Evolutionary conservation across 2,329 filamentous ascomycete genomes (phyloP), one percentile per base, ranked within the genome.

Genomic region (Aspergillus fumigatiaffinis): DNA sequence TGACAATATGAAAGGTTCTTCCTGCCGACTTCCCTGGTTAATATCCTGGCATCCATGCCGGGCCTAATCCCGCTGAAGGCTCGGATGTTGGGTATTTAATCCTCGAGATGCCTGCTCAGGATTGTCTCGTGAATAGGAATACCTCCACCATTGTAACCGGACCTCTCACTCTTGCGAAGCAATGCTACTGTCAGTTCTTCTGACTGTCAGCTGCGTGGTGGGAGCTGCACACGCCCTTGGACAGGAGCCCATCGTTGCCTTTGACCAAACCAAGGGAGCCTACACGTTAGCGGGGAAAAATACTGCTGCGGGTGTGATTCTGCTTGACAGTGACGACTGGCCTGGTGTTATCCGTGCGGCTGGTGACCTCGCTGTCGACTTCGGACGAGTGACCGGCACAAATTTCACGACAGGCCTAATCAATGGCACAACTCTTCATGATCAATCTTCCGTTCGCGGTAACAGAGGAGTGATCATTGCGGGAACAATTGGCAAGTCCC

Each of bases 311-410:
- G 49, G 49, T 9, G 20, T 42, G 5, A 84, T 87, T 52, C 73
- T 82, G 2, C 76, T 86, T n/a, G 82, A 83, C 9, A 65, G 71
- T 21, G 75, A 82, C 55, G 87, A 90, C 58, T 88, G 83, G 77
- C 87, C 84, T 74, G 87, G 86, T 56, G 87, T 90, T 1, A 79
- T 89, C 54, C 82, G 87, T 26, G 86, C 85, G 4, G 87, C 86
- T 0, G 79, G 85, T 42, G 87, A 91, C 70, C 79, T 91, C 9
- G 85, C 86, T 0, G 67, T 78, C 3, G 88, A 91, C 70, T 88
- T 91, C 73, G 87, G 87, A 17, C 82, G 85, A n/a, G 86, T 90
- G 4, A 89, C 86, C 0, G 86, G 87, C 8, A 80, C 74, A 26
- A 88, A 88, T 69, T 82, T 86, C 56, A 83, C 84, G 1, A 63